phyloP scores from a whole-genome alignment of 306 rosid species.

The Corylus avellana region DNA sequence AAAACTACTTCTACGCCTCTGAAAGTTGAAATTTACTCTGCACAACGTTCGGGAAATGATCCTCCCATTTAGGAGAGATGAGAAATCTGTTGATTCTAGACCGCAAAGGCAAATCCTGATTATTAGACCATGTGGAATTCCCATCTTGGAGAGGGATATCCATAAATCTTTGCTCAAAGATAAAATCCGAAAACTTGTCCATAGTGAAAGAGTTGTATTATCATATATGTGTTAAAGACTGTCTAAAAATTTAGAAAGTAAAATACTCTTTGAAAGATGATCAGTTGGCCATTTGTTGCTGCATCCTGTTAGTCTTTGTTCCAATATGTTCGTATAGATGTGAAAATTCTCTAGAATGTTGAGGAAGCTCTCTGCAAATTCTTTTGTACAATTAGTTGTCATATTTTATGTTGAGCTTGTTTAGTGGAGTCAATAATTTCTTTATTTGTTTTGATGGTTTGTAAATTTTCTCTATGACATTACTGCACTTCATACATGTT shows the following conservation, averaged over 20 bases:
- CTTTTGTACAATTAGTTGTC: background rate
- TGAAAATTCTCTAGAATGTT: background rate
- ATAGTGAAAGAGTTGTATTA: too few relatives aligned
- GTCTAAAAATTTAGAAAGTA: background rate
- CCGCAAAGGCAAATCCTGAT: too few relatives aligned
- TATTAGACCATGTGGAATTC: too few relatives aligned
- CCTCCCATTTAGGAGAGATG: too few relatives aligned
- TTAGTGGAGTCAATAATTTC: background rate
- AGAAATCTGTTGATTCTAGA: too few relatives aligned
- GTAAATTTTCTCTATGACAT: background rate
- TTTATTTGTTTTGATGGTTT: background rate
- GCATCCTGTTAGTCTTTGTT: background rate
- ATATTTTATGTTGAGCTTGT: background rate
- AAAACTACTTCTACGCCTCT: too few relatives aligned
- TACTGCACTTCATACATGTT: background rate
- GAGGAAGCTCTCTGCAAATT: conserved; percentile 1
- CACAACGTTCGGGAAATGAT: too few relatives aligned
- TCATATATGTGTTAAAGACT: too few relatives aligned
- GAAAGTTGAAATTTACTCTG: too few relatives aligned
- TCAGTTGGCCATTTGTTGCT: background rate
- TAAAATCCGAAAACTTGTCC: too few relatives aligned
- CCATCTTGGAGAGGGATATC: too few relatives aligned
- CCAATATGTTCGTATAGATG: background rate
- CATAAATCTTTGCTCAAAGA: too few relatives aligned
- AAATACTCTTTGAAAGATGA: background rate